Evolutionary conservation across 768 basidiomycete species (phyloP).

Genomic region (Termitomyces sp.): DNA sequence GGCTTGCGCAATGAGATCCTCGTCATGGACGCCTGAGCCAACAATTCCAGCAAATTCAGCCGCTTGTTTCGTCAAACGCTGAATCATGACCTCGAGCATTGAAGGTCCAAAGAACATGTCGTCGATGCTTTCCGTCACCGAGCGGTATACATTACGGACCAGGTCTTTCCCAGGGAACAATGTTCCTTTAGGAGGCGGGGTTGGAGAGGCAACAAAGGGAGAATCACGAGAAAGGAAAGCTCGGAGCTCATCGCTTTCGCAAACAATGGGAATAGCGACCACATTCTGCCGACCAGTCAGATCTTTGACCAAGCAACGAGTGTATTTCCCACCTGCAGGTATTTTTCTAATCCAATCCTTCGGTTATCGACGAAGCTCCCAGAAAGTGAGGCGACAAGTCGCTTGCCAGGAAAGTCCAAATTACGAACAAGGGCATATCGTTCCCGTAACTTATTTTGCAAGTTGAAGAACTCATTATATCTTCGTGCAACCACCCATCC

Average conservation of each 20-base stretch:
- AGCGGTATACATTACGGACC: slow-evolving; percentile 84
- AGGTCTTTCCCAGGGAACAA: slow-evolving; percentile 67
- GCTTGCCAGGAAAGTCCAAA: slow-evolving; percentile 90
- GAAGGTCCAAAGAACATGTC: slow-evolving; percentile 96
- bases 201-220: slow-evolving; percentile 65
- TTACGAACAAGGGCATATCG: slow-evolving; percentile 57
- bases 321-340: slow-evolving; percentile 67
- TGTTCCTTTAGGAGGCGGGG: slow-evolving; percentile 33
- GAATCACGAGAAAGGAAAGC: slow-evolving; percentile 86
- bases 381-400: slow-evolving; percentile 83
- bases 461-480: slow-evolving; percentile 91
- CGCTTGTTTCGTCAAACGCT: slow-evolving; percentile 83
- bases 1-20: slow-evolving; percentile 79
- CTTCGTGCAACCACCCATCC: slow-evolving; percentile 93
- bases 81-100: slow-evolving; percentile 93
- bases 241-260: slow-evolving; percentile 76
- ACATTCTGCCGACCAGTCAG: slow-evolving; percentile 43
- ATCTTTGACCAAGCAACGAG: not conserved
- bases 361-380: slow-evolving; percentile 85
- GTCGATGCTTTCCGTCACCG: slow-evolving; percentile 92
- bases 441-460: slow-evolving; percentile 84
- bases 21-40: slow-evolving; percentile 73
- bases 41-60: slow-evolving; percentile 84
- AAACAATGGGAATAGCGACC: slow-evolving; percentile 67
- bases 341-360: slow-evolving; percentile 76